These are phyloP conservation scores for Talaromyces piceae DNA, from an alignment of 2,329 filamentous ascomycete genomes.

Conservation along the genomic window DNA sequence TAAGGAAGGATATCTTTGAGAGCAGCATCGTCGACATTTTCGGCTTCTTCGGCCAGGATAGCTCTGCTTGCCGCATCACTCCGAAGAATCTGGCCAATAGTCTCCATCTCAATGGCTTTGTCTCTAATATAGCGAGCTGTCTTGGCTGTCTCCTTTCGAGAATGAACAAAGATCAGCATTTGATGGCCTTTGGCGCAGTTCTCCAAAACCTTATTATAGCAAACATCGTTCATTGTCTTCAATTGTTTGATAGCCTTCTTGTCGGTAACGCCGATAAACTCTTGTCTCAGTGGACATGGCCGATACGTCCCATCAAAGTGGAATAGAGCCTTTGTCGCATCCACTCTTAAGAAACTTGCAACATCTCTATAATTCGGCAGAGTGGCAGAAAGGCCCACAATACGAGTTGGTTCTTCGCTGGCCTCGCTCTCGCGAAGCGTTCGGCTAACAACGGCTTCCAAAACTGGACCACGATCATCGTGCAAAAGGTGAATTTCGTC, in stretches of 20 bases:
- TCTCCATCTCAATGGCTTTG: slow-evolving; percentile 94
- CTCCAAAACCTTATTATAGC: slow-evolving; percentile 94
- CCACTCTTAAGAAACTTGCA: slow-evolving; percentile 86
- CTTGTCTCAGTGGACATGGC: slow-evolving; percentile 89
- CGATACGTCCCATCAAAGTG: slow-evolving; percentile 93
- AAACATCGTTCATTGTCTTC: slow-evolving; percentile 99
- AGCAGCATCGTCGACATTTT: slow-evolving; percentile 73
- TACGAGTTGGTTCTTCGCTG: slow-evolving; percentile 83
- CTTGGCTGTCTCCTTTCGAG: slow-evolving; percentile 95
- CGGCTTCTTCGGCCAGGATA: slow-evolving; percentile 76
- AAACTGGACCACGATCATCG: slow-evolving; percentile 90
- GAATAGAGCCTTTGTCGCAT: slow-evolving; percentile 77
- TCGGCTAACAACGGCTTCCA: slow-evolving; percentile 93
- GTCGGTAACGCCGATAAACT: slow-evolving; percentile 95
- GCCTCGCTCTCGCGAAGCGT: slow-evolving; percentile 91
- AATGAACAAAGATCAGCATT: slow-evolving; percentile 99
- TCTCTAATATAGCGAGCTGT: slow-evolving; percentile 94
- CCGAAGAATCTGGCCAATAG: slow-evolving; percentile 89
- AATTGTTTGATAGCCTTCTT: slow-evolving; percentile 98
- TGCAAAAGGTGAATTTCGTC: slow-evolving; percentile 97
- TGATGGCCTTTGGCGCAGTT: slow-evolving; percentile 53
- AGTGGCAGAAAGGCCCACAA: slow-evolving; percentile 89
- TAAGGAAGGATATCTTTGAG: slow-evolving; percentile 93
- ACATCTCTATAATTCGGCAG: slow-evolving; percentile 96
- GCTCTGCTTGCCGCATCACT: slow-evolving; percentile 88